Base-by-base conservation (phyloP, 1,139 yeast genomes). In the Hansenula lynferdii region DNA sequence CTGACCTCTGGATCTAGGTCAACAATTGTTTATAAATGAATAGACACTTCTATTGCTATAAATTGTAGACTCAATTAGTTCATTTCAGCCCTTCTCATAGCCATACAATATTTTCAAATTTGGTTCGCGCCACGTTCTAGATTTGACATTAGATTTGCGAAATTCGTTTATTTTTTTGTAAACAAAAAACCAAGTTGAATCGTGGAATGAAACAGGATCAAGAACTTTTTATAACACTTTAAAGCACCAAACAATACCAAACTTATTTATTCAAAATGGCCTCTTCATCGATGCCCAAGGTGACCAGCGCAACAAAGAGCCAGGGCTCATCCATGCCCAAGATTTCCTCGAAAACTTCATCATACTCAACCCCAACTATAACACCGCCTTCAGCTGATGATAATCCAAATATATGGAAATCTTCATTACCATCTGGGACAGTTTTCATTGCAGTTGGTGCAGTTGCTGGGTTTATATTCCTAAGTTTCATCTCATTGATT, bases 371-470 rank as follows among this genome's bases (percentile, higher is more conserved):
- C 0, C 87, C 89, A 1, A 53, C 73, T 1, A 69, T 83, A n/a
- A 65, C 75, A 1, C 83, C 85, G 5, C 95, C 95, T 1, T 63
- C 79, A 21, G 68, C 68, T 28, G 53, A 57, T 32, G 57, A 64
- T 36, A 85, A 85, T 58, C 95, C 95, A 10, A 80, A 71, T 53
- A 68, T 85, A 27, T 60, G 71, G 45, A 61, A 68, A 36, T 64
- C 75, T 11, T 58, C 54, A 25, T 66, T 70, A 38, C 85, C 87
- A 1, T 69, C 74, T 38, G 95, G 95, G 1, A 81, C 92, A 1
- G 89, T 85, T 4, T 85, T 85, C 60, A 85, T 85, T 44, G 85
- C 85, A 0, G 83, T 84, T 22, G 95, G 94, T 0, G 69, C 81
- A 11, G 68, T 80, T 33, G 77, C 81, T 4, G 85, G 82, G 1